These are phyloP conservation scores for Phytophthora cryptogea DNA, from an alignment of 352 stramenopile genomes.

Conservation along the genomic window DNA sequence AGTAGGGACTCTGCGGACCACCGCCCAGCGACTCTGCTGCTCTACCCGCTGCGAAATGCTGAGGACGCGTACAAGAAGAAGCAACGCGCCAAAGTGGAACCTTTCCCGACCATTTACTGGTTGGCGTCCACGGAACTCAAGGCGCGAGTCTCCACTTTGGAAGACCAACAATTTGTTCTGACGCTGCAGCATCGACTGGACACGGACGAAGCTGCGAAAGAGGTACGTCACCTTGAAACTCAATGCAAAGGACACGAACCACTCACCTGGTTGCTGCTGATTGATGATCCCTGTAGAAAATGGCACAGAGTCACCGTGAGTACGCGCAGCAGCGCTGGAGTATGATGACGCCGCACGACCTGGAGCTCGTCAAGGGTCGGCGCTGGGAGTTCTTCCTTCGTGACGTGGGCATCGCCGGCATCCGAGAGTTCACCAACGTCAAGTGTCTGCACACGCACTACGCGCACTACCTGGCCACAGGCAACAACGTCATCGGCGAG, in stretches of 20 bases:
- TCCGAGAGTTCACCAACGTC: conserved; percentile 58
- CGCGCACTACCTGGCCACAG: conserved; percentile 60
- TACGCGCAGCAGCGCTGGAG: conserved; percentile 56
- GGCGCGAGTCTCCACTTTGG: conserved; percentile 53
- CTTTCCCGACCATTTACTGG: conserved; percentile 77
- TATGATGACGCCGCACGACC: conserved; percentile 50
- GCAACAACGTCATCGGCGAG: conserved; percentile 58
- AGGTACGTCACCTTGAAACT: conserved; percentile 31
- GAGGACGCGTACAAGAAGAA: conserved; percentile 67
- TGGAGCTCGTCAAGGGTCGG: conserved; percentile 40
- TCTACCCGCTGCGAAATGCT: conserved; percentile 63
- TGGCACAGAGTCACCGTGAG: conserved; percentile 48
- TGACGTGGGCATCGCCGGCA: conserved; percentile 64
- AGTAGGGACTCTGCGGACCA: neutral
- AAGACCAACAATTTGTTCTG: conserved; percentile 56
- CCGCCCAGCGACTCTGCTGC: conserved; percentile 46
- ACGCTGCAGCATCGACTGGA: conserved; percentile 47
- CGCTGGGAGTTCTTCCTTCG: conserved; percentile 49
- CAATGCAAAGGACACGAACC: neutral
- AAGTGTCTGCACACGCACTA: conserved; percentile 83
- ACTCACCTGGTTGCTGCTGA: conserved; percentile 3
- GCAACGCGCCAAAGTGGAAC: conserved; percentile 56
- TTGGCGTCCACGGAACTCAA: conserved; percentile 51
- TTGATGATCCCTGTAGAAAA: conserved; percentile 30
- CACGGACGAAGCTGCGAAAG: conserved; percentile 30